These are phyloP conservation scores for Mycena alexandri DNA, from an alignment of 768 basidiomycete species.

Conservation along the genomic window DNA sequence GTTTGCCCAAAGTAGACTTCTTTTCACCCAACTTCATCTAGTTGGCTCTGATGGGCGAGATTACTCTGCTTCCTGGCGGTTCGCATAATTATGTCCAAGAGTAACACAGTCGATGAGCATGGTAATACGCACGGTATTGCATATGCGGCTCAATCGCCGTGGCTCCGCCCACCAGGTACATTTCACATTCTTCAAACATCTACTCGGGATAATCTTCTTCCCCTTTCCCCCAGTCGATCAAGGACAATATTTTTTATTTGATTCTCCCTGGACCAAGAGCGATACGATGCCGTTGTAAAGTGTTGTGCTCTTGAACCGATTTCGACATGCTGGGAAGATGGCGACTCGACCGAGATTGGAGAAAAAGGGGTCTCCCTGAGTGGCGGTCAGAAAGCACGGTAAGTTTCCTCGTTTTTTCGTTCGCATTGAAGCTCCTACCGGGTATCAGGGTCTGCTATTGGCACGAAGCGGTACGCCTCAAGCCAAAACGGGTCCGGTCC, in stretches of 20 bases:
- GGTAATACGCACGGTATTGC: conserved; percentile 76
- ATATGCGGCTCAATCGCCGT: conserved; percentile 80
- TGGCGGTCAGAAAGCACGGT: conserved; percentile 60
- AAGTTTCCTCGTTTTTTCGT: neutral
- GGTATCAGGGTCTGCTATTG: conserved; percentile 64
- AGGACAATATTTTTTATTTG: conserved; percentile 89
- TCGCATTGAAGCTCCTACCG: neutral
- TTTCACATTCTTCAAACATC: no score
- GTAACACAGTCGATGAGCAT: conserved; percentile 67
- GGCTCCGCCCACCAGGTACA: conserved; percentile 63
- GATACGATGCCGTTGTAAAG: conserved; percentile 81
- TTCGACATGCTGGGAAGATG: conserved; percentile 65
- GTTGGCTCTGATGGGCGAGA: conserved; percentile 81
- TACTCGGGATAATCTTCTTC: no score
- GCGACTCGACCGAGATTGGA: conserved; percentile 53
- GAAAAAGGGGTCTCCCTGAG: conserved; percentile 59
- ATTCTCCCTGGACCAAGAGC: conserved; percentile 80
- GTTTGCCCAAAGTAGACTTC: conserved; percentile 49
- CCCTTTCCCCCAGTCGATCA: conserved; percentile 56
- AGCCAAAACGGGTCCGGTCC: no score
- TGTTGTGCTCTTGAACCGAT: conserved; percentile 83
- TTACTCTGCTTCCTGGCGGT: conserved; percentile 59
- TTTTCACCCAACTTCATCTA: conserved; percentile 37
- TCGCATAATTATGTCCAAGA: conserved; percentile 76
- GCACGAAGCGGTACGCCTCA: conserved; percentile 62